Evolutionary conservation across 2,329 filamentous ascomycete genomes (phyloP), one percentile per base, ranked within the genome.

Genomic region (Ophiosphaerella narmari): DNA sequence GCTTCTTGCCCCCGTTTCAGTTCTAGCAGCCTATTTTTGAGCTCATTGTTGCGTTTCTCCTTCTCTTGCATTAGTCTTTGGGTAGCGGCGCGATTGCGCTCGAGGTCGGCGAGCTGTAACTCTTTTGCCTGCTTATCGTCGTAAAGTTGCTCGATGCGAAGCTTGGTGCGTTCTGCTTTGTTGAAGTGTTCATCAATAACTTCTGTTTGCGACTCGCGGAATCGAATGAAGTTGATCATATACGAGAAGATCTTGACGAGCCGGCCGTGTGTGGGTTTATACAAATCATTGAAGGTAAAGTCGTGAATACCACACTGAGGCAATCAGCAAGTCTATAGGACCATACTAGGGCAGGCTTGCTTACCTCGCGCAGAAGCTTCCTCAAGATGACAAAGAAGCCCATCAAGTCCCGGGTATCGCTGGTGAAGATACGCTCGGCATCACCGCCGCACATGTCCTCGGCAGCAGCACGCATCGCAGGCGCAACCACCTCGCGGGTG

Each of bases 141-240:
- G 68, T 92, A 92, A 8, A 97, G 79, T 16, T 87, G 83, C 75
- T 97, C 93, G 66, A 97, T 97, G 54, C 89, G 86, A 44, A 87
- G 80, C 75, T 96, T 97, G 1, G 89, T 92, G 51, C 84, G 85
- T 74, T 97, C 91, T 11, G 89, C 85, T 65, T 90, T 92, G 78
- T 96, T 94, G 78, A 94, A 94, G 75, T 97, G 89, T 71, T 95
- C 86, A 71, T 97, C 92, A 57, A 97, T 96, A 26, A 94, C 86
- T 34, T 80, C 79, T 1, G 91, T 95, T 74, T 97, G 93, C 55
- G 88, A 91, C 77, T 97, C 92, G 63, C 94, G 89, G 77, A 97
- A 99, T 45, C 94, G 87, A 61, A 97, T 92, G 75, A 99, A 99
- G 76, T 99, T 99, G 79, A 99, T 99, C 57, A 97, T 84, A 75